These are phyloP conservation scores for Eucalyptus grandis DNA, from an alignment of 345 rosid species.

Conservation along the genomic window DNA sequence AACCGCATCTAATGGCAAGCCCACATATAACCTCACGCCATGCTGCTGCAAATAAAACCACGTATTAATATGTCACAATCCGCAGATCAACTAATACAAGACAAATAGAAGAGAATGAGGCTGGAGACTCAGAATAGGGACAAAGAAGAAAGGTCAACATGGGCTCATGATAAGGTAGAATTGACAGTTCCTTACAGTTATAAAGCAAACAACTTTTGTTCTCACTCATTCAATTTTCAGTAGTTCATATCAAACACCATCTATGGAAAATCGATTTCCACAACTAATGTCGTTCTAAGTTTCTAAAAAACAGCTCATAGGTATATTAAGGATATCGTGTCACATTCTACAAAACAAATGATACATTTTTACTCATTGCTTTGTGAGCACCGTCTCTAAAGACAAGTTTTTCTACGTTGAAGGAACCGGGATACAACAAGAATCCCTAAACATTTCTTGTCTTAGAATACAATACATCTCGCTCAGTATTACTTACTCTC, in stretches of 20 bases:
- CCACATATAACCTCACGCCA: constrained; percentile 57
- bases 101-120: neutral
- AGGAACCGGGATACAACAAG: neutral
- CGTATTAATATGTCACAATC: neutral
- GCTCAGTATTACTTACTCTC: neutral
- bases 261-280: neutral
- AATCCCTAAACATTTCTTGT: neutral
- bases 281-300: neutral
- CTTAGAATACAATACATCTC: neutral
- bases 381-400: neutral
- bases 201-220: neutral
- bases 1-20: constrained; percentile 75
- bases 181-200: neutral
- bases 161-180: neutral
- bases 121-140: neutral
- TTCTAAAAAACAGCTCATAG: neutral
- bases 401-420: neutral
- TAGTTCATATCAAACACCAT: neutral
- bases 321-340: neutral
- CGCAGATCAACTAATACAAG: neutral
- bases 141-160: neutral
- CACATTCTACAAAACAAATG: neutral
- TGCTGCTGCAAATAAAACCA: constrained; percentile 25
- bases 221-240: neutral
- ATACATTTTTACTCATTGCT: neutral